phyloP scores from a whole-genome alignment of 2,329 filamentous ascomycete genomes.

The Talaromyces sp. region DNA sequence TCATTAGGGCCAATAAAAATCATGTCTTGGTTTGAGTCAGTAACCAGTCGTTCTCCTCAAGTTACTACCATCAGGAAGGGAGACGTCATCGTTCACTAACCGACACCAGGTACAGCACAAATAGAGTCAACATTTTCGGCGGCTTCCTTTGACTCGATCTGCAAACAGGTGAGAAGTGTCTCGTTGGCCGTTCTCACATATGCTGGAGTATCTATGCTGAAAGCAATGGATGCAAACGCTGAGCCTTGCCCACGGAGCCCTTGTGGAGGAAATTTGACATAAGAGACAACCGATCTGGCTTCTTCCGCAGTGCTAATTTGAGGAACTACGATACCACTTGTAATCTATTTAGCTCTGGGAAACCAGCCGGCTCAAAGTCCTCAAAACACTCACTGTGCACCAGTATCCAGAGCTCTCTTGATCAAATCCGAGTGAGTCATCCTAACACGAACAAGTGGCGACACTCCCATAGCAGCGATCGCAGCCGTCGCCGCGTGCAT shows the following conservation, averaged over 20 bases:
- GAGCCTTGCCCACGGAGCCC: constrained; percentile 53
- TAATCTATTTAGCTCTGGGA: no score
- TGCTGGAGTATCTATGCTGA: constrained; percentile 33
- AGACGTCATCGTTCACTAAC: no score
- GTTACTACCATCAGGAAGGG: no score
- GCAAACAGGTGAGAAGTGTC: constrained; percentile 46
- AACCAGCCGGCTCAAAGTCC: no score
- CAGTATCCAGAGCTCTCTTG: constrained; percentile 51
- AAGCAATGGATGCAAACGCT: constrained; percentile 46
- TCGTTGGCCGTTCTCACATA: constrained; percentile 53
- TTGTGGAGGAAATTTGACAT: constrained; percentile 52
- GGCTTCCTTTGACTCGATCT: constrained; percentile 38
- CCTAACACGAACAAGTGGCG: constrained; percentile 42
- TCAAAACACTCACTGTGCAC: constrained; percentile 40
- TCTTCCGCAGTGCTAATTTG: constrained; percentile 51
- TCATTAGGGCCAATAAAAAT: constrained; percentile 29
- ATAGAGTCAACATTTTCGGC: constrained; percentile 26
- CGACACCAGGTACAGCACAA: constrained; percentile 28
- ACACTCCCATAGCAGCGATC: constrained; percentile 36
- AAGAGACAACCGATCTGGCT: constrained; percentile 46
- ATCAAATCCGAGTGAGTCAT: background rate
- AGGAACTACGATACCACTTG: constrained; percentile 49
- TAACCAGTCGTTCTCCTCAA: no score
- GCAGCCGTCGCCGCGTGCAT: constrained; percentile 54
- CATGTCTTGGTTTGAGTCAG: constrained; percentile 25